Conservation (phyloP, 73 alveolate genomes). For the Paramecium tetraurelia region DNA sequence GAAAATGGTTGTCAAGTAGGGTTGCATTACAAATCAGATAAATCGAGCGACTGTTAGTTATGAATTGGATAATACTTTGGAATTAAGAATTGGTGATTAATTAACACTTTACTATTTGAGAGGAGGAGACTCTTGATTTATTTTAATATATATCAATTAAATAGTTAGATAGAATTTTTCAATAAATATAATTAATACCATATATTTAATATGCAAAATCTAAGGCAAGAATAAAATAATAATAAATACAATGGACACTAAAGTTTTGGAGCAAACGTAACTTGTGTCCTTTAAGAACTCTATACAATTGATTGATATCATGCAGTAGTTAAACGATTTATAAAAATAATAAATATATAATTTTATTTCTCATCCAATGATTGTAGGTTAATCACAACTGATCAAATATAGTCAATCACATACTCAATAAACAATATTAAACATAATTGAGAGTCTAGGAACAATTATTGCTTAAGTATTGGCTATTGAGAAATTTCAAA, state of each 20-base stretch:
- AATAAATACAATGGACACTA: no score
- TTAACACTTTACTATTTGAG: not conserved
- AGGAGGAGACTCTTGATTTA: not conserved
- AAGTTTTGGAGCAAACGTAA: no score
- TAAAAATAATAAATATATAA: no score
- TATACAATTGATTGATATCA: no score
- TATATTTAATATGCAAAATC: no score
- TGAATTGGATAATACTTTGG: not conserved
- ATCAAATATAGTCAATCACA: not conserved
- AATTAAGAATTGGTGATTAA: not conserved
- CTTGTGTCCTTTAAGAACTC: no score
- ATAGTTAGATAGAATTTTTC: no score
- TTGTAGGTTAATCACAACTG: no score
- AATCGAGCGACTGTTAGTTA: not conserved
- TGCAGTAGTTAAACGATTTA: no score
- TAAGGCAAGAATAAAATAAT: no score
- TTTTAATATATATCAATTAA: not conserved
- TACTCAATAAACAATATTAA: not conserved
- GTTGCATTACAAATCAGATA: not conserved
- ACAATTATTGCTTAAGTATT: not conserved
- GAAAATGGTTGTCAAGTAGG: not conserved
- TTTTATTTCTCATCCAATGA: no score
- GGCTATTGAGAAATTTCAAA: not conserved
- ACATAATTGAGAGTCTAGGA: not conserved
- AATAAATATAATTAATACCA: no score